Percentiles rank a stretch among this genome's conserved stretches.
Conservation (phyloP, 768 basidiomycete genomes). For the Agrocybe pediades region DNA sequence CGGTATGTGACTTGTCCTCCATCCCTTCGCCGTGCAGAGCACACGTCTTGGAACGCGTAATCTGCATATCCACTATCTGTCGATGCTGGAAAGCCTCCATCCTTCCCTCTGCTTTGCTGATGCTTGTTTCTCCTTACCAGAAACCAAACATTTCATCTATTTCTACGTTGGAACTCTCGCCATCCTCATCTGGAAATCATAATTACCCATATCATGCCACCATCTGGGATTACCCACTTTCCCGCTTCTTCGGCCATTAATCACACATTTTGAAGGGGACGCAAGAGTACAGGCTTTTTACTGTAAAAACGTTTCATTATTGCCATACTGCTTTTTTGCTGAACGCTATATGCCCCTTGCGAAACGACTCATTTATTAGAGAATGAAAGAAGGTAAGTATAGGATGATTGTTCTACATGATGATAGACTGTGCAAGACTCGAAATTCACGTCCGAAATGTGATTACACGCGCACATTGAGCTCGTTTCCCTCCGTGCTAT, state of each 20-base stretch:
- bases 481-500: constrained; percentile 2
- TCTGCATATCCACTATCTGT: constrained; percentile 17
- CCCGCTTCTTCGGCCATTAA: constrained; percentile 1
- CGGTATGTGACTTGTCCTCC: constrained; percentile 52
- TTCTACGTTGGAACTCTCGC: constrained; percentile 94
- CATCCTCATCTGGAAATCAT: constrained; percentile 95
- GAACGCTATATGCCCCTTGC: constrained; percentile 9
- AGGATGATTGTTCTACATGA: constrained; percentile 18
- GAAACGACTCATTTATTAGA: constrained; percentile 11
- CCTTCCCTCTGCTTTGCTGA: constrained; percentile 3
- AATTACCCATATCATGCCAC: constrained; percentile 21
- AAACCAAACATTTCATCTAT: constrained; percentile 99
- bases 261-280: constrained; percentile 1
- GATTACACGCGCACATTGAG: constrained; percentile 15
- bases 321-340: constrained; percentile 14
- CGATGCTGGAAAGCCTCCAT: constrained; percentile 9
- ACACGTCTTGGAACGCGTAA: constrained; percentile 26
- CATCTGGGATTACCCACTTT: neutral
- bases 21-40: constrained; percentile 2
- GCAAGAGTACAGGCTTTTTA: constrained; percentile 15
- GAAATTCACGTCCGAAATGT: constrained; percentile 10
- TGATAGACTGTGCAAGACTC: constrained; percentile 25
- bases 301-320: constrained; percentile 25
- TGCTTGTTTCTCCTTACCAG: constrained; percentile 39
- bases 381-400: constrained; percentile 23